These are phyloP conservation scores for Picochlorum sp. DNA, from an alignment of 139 green algal species.

Conservation along the genomic window DNA sequence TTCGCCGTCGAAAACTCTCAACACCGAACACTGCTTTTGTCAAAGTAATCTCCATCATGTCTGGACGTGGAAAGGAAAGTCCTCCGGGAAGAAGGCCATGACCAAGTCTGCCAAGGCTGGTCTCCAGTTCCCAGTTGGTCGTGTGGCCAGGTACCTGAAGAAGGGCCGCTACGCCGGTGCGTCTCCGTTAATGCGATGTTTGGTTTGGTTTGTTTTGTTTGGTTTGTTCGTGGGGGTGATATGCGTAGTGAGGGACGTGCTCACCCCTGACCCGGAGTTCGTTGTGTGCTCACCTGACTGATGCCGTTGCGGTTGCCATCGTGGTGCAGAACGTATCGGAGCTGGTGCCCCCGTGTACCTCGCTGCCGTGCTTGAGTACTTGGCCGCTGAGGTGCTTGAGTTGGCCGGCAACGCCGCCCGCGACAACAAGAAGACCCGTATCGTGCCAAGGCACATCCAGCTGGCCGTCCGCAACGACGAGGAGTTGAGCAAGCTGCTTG, in stretches of 20 bases:
- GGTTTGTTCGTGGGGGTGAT: too few relatives aligned
- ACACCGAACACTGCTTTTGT: too few relatives aligned
- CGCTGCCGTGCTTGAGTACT: slow-evolving; percentile 75
- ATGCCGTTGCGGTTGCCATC: too few relatives aligned
- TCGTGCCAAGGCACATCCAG: slow-evolving; percentile 79
- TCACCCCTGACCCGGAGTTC: too few relatives aligned
- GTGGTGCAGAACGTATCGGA: slow-evolving; percentile 20
- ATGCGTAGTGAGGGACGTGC: too few relatives aligned
- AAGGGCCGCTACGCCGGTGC: slow-evolving; percentile 64
- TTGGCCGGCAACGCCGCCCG: slow-evolving; percentile 51
- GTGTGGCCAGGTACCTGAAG: slow-evolving; percentile 76
- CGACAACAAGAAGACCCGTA: slow-evolving; percentile 92
- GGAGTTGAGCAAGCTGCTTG: slow-evolving; percentile 86
- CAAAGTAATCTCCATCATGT: too few relatives aligned
- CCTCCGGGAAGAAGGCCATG: slow-evolving; percentile 65
- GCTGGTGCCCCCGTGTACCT: slow-evolving; percentile 52
- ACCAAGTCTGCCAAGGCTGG: slow-evolving; percentile 73
- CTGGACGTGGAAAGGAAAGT: slow-evolving; percentile 56
- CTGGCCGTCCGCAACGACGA: slow-evolving; percentile 88
- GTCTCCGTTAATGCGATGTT: too few relatives aligned
- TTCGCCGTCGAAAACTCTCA: too few relatives aligned
- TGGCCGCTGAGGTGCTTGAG: slow-evolving; percentile 55
- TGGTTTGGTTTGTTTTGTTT: too few relatives aligned
- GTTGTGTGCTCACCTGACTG: too few relatives aligned
- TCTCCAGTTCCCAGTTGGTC: slow-evolving; percentile 80